phyloP scores from a whole-genome alignment of 805 yeast species.

The Teunomyces gatunensis region DNA sequence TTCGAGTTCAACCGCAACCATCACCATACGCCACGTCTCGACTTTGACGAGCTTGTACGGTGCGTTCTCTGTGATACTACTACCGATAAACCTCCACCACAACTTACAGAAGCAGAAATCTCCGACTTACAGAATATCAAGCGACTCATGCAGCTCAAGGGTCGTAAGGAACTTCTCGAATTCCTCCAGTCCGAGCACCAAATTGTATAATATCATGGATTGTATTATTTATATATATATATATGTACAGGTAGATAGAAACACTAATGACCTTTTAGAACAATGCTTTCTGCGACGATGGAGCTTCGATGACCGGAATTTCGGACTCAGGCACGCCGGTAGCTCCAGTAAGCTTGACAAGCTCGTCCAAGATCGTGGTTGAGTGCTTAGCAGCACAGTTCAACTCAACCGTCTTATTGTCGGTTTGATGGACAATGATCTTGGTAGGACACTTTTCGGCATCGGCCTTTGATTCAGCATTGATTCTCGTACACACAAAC shows the following conservation, averaged over 20 bases:
- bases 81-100: neutral
- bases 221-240: conserved; percentile 9
- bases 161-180: conserved; percentile 59
- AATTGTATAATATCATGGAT: conserved; percentile 1
- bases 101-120: conserved; percentile 33
- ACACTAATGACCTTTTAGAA: neutral
- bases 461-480: conserved; percentile 40
- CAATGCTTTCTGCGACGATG: neutral
- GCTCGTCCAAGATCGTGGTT: conserved; percentile 53
- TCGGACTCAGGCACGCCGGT: conserved; percentile 11
- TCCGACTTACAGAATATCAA: conserved; percentile 55
- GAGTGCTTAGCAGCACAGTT: conserved; percentile 53
- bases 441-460: conserved; percentile 44
- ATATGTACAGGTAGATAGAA: conserved; percentile 11
- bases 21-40: conserved; percentile 21
- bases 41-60: conserved; percentile 51
- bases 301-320: conserved; percentile 5
- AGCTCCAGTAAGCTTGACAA: conserved; percentile 55
- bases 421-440: conserved; percentile 37
- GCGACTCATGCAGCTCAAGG: conserved; percentile 63
- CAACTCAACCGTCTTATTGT: conserved; percentile 39
- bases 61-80: neutral
- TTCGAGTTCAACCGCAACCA: conserved; percentile 24
- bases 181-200: conserved; percentile 43
- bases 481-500: conserved; percentile 58